Evolutionary conservation across 371 early-diverging fungal genomes (phyloP).

Genomic region (Funneliformis caledonium): DNA sequence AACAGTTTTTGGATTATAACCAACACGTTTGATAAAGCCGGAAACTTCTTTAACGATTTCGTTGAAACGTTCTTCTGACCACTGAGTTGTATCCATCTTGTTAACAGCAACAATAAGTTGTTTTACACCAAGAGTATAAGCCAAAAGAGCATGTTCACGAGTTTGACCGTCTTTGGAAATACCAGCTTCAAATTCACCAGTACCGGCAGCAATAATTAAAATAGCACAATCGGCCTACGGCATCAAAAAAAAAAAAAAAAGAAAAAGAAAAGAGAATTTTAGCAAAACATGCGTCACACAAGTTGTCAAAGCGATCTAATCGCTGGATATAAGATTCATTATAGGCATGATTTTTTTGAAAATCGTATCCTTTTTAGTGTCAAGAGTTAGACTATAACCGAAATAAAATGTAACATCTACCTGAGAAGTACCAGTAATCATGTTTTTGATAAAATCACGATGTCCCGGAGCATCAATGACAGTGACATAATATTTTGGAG

Average conservation of each 20-base stretch:
- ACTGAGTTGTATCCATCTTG: conserved; percentile 98
- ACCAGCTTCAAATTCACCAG: conserved; percentile 99
- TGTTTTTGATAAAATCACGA: conserved; percentile 99
- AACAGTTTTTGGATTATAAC: conserved; percentile 89
- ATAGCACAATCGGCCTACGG: conserved; percentile 94
- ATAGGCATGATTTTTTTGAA: too few species aligned
- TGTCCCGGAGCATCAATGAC: conserved; percentile 99
- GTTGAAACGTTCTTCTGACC: conserved; percentile 91
- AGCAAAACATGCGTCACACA: background rate
- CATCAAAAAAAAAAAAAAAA: background rate
- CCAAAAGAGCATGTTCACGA: conserved; percentile 99
- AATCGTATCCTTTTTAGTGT: too few species aligned
- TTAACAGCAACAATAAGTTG: conserved; percentile 98
- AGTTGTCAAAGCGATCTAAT: background rate
- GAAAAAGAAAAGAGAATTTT: too few species aligned
- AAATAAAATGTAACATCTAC: conserved; percentile 42
- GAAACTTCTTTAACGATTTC: conserved; percentile 94
- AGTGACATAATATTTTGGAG: conserved; percentile 92
- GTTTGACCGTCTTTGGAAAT: conserved; percentile 99
- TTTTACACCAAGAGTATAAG: conserved; percentile 96
- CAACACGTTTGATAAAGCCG: conserved; percentile 94
- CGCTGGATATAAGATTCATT: too few species aligned
- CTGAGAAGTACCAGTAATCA: conserved; percentile 98
- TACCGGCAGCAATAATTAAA: conserved; percentile 94
- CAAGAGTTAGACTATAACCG: background rate